Percentiles rank a stretch among this genome's conserved stretches.
Evolutionary conservation across 1,284 basidiomycete genomes (phyloP).

Genomic region (Sporisorium scitamineum): DNA sequence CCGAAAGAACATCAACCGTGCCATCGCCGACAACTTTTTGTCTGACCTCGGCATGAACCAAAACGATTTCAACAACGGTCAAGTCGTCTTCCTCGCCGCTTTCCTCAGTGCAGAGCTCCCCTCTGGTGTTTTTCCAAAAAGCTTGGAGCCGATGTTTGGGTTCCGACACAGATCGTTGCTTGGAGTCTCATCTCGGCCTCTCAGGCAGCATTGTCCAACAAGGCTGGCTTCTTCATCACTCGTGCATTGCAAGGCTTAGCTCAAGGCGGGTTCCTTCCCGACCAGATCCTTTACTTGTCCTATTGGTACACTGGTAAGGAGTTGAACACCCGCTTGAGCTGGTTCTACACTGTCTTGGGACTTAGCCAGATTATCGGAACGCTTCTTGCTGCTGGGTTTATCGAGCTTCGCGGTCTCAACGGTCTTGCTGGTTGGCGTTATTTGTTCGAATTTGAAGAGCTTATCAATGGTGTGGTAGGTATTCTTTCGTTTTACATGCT

Average conservation of each 20-base stretch:
- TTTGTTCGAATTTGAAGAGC: slow-evolving; percentile 48
- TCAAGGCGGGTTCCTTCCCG: slow-evolving; percentile 74
- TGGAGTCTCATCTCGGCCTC: slow-evolving; percentile 41
- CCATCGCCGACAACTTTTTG: slow-evolving; percentile 52
- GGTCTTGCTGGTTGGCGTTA: slow-evolving; percentile 54
- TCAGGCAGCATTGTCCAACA: slow-evolving; percentile 34
- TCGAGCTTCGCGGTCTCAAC: slow-evolving; percentile 40
- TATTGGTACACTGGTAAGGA: slow-evolving; percentile 70
- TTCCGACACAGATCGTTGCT: slow-evolving; percentile 49
- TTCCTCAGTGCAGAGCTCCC: slow-evolving; percentile 60
- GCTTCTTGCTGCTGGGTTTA: slow-evolving; percentile 48
- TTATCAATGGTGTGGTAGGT: slow-evolving; percentile 32
- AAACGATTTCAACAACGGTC: slow-evolving; percentile 62
- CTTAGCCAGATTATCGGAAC: slow-evolving; percentile 45
- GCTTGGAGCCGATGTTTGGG: slow-evolving; percentile 56
- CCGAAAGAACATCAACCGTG: slow-evolving; percentile 50
- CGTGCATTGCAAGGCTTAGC: slow-evolving; percentile 55
- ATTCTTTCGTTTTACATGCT: slow-evolving; percentile 39
- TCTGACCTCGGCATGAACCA: slow-evolving; percentile 50
- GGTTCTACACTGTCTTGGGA: slow-evolving; percentile 72
- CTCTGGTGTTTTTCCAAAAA: slow-evolving; percentile 55
- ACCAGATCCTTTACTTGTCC: slow-evolving; percentile 69
- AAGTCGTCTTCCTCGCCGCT: slow-evolving; percentile 35
- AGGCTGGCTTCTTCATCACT: slow-evolving; percentile 47
- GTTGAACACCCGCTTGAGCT: slow-evolving; percentile 76